Percentiles rank a stretch among this genome's conserved stretches.
phyloP scores from a whole-genome alignment of 2,329 filamentous ascomycete species.

The Talaromyces sp. region DNA sequence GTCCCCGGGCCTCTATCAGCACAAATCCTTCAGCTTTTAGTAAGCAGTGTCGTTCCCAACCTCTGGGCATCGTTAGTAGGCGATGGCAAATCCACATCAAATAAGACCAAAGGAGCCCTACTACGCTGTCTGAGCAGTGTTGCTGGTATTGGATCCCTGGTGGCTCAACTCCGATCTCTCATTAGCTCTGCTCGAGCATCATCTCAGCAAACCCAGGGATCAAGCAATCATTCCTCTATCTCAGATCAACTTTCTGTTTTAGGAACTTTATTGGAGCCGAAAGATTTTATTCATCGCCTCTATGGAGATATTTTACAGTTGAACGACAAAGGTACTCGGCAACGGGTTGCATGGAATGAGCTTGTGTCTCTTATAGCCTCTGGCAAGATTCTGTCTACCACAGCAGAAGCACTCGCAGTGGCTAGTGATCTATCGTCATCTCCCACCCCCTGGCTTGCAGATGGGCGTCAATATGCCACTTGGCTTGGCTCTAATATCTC shows the following conservation, averaged over 20 bases:
- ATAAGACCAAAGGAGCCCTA: constrained; percentile 48
- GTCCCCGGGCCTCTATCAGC: constrained; percentile 68
- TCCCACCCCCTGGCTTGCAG: constrained; percentile 61
- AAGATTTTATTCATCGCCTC: constrained; percentile 46
- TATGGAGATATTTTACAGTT: constrained; percentile 48
- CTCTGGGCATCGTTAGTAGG: constrained; percentile 71
- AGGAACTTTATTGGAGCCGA: constrained; percentile 46
- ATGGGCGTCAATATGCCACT: constrained; percentile 64
- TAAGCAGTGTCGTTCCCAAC: constrained; percentile 74
- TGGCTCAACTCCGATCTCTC: constrained; percentile 68
- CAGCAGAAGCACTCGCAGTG: constrained; percentile 57
- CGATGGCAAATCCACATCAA: constrained; percentile 18
- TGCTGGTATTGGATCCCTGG: constrained; percentile 74
- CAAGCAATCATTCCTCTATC: constrained; percentile 36
- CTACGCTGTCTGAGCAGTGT: constrained; percentile 70
- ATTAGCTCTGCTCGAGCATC: constrained; percentile 40
- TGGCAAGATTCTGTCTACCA: constrained; percentile 60
- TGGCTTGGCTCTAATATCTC: constrained; percentile 73
- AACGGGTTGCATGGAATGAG: constrained; percentile 65
- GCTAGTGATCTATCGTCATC: constrained; percentile 32
- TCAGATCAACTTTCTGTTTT: constrained; percentile 41
- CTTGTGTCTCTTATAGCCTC: constrained; percentile 61
- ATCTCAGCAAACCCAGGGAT: constrained; percentile 35
- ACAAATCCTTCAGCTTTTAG: constrained; percentile 73
- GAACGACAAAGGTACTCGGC: constrained; percentile 48